Evolutionary conservation across 768 basidiomycete species (phyloP), one percentile per base, ranked within the genome.

Genomic region (Boletus reticulatus): DNA sequence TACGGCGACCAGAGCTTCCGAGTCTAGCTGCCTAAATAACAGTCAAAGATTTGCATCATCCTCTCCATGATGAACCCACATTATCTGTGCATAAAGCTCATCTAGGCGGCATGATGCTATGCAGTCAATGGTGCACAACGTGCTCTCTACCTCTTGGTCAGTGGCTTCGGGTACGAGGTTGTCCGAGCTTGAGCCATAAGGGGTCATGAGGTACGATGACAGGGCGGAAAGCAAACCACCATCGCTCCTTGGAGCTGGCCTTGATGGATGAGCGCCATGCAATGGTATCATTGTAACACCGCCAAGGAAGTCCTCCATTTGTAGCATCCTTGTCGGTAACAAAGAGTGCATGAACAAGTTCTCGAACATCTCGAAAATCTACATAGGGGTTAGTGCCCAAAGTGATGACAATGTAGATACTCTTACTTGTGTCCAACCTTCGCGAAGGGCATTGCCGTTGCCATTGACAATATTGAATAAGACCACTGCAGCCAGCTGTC

Each of bases 311-410:
- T 98, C 97, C 68, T 97, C 96, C 91, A 97, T 95, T 69, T 96
- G 93, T 12, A 97, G 75, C 89, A 99, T 91, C 48, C 88, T 80
- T 11, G 80, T 84, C 0, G 97, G 97, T 17, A 99, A 77, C 24
- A 98, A 78, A 17, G 95, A 95, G 68, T 98, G 91, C 44, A 98
- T 73, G 75, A 98, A 99, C 22, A 99, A 77, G 34, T 94, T 97
- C 66, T 95, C 89, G 74, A 96, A 95, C 87, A 98, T 98, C 71
- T 98, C 96, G 64, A 99, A 98, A 52, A 99, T 93, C 90, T 97
- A 53, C 44, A 8, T 24, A 19, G 32, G 32, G 46, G 48, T 53
- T 11, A 63, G 41, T 39, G 20, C 32, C 56, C 44, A 13, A 39
- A 47, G 27, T 20, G 12, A 39, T 6, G 24, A 41, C 29, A 24